Base-by-base conservation (phyloP, 345 rosid genomes). In the Carallia brachiata region DNA sequence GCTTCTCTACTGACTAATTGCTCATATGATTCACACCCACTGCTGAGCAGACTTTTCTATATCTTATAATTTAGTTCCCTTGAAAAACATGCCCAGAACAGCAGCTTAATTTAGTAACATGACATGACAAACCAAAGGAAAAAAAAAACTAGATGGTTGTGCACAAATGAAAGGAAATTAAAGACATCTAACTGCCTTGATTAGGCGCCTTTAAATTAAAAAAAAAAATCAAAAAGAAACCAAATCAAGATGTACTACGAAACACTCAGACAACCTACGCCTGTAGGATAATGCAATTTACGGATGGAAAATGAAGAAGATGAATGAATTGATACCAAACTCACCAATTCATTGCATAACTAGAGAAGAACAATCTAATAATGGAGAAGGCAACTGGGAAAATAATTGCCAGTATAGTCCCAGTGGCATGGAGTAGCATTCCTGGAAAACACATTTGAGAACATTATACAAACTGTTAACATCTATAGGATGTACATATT, bases 301-400 rank as follows among this genome's bases (percentile, higher is more conserved):
- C 18, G 19, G 32, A 18, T 71, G 19, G 36, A 52, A 56, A 60
- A 62, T 12, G 58, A 50, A n/a, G 31, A 39, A 47, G 36, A 60
- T 68, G 23, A 37, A 65, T 61, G 73, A 44, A 36, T 44, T 44
- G 50, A 44, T 44, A 12, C 6, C 36, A 57, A 75, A 79, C 85
- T 19, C 66, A 95, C 99, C 99, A 95, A 85, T 78, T 89, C 99
- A 95, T 92, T 36, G 92, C 90, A 79, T 79, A 59, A 67, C 83
- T 80, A 61, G 91, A 85, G 84, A 84, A 86, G 66, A 85, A 79
- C 77, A 84, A 77, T 83, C 97, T 84, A 82, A 89, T 66, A 73
- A 90, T 72, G 40, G 99, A 84, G 75, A 92, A 88, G 66, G 77
- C 60, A 70, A 90, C 73, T 39, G 98, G 98, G 72, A 84, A 74